These are phyloP conservation scores for Xerocomus potaroensis DNA, from an alignment of 768 basidiomycete genomes.

Conservation along the genomic window DNA sequence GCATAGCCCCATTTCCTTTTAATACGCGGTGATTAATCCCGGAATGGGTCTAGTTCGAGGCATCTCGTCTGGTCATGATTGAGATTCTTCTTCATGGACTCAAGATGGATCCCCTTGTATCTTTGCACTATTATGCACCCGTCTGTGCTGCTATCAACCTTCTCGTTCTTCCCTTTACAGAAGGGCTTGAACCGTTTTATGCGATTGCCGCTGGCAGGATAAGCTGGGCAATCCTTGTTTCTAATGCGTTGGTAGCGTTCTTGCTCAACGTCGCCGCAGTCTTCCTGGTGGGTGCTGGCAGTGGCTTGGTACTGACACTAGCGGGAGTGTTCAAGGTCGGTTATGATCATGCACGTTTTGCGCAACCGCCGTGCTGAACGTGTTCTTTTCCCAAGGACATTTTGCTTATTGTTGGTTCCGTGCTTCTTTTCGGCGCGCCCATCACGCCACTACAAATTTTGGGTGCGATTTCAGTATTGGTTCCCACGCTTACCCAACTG, in stretches of 20 bases:
- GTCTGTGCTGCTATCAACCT: slow-evolving; percentile 92
- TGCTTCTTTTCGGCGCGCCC: slow-evolving; percentile 74
- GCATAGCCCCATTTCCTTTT: neutral
- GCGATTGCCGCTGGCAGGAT: slow-evolving; percentile 49
- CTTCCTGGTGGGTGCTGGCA: slow-evolving; percentile 86
- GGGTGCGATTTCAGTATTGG: slow-evolving; percentile 39
- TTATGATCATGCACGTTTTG: neutral
- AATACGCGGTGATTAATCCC: neutral
- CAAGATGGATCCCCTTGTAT: slow-evolving; percentile 97
- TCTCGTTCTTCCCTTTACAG: slow-evolving; percentile 82
- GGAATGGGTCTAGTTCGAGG: slow-evolving; percentile 67
- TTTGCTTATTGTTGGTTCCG: slow-evolving; percentile 87
- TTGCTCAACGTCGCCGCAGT: slow-evolving; percentile 90
- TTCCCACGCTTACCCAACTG: neutral
- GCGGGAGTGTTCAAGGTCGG: slow-evolving; percentile 90
- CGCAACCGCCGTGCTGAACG: slow-evolving; percentile 3
- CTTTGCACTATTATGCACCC: slow-evolving; percentile 94
- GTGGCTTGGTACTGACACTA: slow-evolving; percentile 84
- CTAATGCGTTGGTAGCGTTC: slow-evolving; percentile 87
- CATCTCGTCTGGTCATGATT: slow-evolving; percentile 92
- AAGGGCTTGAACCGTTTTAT: slow-evolving; percentile 84
- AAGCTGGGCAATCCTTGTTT: slow-evolving; percentile 67
- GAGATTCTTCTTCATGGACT: slow-evolving; percentile 90
- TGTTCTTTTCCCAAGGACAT: slow-evolving; percentile 61
- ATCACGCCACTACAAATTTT: slow-evolving; percentile 84